Conservation (phyloP, 2,329 filamentous ascomycete genomes). For the Hypoxylon sp. region DNA sequence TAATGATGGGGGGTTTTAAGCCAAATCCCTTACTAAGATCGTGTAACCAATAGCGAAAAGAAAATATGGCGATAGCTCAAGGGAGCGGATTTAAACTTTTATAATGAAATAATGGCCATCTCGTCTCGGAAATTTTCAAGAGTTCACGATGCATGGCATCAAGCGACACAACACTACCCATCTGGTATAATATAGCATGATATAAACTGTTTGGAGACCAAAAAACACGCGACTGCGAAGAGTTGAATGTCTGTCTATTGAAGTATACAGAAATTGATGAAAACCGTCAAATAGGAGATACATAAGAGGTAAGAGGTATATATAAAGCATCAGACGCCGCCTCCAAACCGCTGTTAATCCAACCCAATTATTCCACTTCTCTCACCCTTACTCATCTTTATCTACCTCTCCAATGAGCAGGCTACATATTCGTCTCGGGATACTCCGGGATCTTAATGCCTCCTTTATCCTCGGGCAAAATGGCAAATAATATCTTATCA, state of each 20-base stretch:
- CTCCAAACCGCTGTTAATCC: not conserved
- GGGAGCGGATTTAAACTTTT: not conserved
- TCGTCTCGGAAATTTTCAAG: not conserved
- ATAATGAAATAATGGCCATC: not conserved
- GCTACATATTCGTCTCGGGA: conserved; percentile 42
- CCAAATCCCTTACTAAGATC: not conserved
- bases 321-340: not conserved
- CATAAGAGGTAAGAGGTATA: not conserved
- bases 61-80: not conserved
- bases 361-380: not conserved
- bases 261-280: not conserved
- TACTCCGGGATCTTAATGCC: conserved; percentile 50
- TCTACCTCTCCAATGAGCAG: not conserved
- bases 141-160: not conserved
- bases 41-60: not conserved
- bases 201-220: not conserved
- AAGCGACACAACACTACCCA: not conserved
- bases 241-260: not conserved
- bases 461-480: conserved; percentile 46
- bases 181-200: not conserved
- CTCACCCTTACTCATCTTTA: not conserved
- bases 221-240: not conserved
- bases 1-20: not conserved
- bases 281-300: not conserved
- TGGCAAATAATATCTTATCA: conserved; percentile 38